Evolutionary conservation across 1,284 basidiomycete species (phyloP).

Genomic region (Cerioporus squamosus): DNA sequence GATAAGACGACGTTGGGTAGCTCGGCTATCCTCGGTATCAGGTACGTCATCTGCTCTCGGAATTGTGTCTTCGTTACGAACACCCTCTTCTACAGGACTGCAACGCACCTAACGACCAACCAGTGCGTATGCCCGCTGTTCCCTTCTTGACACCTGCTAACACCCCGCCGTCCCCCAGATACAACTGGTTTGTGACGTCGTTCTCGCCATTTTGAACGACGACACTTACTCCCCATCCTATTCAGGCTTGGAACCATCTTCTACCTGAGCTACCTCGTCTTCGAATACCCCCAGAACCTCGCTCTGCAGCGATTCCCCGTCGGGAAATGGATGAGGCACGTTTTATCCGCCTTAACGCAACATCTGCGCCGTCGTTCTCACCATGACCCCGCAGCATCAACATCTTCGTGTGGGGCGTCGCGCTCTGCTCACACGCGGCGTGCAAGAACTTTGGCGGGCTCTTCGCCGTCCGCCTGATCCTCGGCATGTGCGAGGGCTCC

Average conservation of each 20-base stretch:
- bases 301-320: constrained; percentile 79
- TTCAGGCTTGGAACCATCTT: constrained; percentile 73
- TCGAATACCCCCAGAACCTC: constrained; percentile 76
- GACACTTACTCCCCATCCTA: neutral
- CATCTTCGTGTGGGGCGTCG: constrained; percentile 70
- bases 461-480: constrained; percentile 64
- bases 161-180: constrained; percentile 16
- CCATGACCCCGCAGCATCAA: constrained; percentile 50
- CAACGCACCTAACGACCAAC: constrained; percentile 36
- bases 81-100: constrained; percentile 33
- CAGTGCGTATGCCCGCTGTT: constrained; percentile 24
- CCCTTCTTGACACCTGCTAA: neutral
- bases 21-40: constrained; percentile 68
- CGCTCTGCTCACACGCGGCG: constrained; percentile 68
- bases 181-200: constrained; percentile 32
- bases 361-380: neutral
- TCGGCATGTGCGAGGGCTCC: constrained; percentile 80
- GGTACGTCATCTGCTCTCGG: constrained; percentile 38
- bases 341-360: neutral
- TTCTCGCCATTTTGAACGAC: neutral
- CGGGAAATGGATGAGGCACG: constrained; percentile 79
- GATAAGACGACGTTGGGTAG: constrained; percentile 75
- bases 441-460: constrained; percentile 75
- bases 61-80: neutral
- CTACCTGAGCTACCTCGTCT: constrained; percentile 68